Evolutionary conservation across 495 filamentous ascomycete genomes (phyloP).

Genomic region (Penicillium riverlandense): DNA sequence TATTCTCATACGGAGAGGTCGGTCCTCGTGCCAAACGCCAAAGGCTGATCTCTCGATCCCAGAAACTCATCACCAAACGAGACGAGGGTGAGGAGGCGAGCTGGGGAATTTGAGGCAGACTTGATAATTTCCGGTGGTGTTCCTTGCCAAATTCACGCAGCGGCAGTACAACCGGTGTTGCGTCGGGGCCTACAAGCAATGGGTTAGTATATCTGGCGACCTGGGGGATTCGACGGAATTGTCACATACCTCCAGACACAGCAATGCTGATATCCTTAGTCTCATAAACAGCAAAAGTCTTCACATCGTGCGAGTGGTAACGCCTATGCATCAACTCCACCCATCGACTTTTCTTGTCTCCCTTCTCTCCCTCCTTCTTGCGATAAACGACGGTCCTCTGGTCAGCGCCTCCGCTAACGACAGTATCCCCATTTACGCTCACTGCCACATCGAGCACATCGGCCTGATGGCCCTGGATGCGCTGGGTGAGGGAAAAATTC

Average conservation of each 20-base stretch:
- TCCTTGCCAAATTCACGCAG: constrained; percentile 75
- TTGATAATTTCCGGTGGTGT: constrained; percentile 67
- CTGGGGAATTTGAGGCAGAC: constrained; percentile 68
- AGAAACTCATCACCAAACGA: constrained; percentile 82
- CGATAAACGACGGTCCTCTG: constrained; percentile 75
- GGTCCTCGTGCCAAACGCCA: constrained; percentile 57
- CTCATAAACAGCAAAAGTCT: constrained; percentile 88
- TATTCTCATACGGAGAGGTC: constrained; percentile 32
- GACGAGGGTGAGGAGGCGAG: constrained; percentile 62
- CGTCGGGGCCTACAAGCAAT: constrained; percentile 63
- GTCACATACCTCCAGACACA: constrained; percentile 76
- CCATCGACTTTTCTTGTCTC: constrained; percentile 62
- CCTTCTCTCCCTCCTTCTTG: constrained; percentile 43
- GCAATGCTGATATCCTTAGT: constrained; percentile 74
- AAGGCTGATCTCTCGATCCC: constrained; percentile 80
- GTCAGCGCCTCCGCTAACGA: constrained; percentile 91
- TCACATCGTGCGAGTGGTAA: constrained; percentile 89
- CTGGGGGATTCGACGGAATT: too few relatives aligned
- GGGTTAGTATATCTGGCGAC: constrained; percentile 23
- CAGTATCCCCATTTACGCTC: constrained; percentile 70
- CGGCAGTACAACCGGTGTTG: constrained; percentile 71
- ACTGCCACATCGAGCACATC: constrained; percentile 81
- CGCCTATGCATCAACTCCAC: constrained; percentile 72
- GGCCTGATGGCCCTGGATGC: constrained; percentile 78
- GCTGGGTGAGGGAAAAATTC: constrained; percentile 78